Evolutionary conservation across 805 yeast species (phyloP).

Genomic region (Candida montana): DNA sequence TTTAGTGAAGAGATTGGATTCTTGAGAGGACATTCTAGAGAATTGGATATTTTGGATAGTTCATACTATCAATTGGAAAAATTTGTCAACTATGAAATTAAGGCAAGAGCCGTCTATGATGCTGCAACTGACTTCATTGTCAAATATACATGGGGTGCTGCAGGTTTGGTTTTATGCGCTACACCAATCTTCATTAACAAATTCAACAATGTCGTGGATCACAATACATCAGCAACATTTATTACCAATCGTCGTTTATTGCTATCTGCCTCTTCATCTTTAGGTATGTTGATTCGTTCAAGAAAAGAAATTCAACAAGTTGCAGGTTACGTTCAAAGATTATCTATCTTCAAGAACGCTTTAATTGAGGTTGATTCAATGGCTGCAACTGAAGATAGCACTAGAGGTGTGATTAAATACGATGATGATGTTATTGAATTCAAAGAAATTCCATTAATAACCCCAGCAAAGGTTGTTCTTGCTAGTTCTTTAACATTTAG

Average conservation of each 20-base stretch:
- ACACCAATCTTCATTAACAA: conserved; percentile 76
- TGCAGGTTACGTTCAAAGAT: conserved; percentile 74
- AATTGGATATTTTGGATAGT: conserved; percentile 68
- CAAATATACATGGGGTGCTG: conserved; percentile 94
- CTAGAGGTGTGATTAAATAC: conserved; percentile 31
- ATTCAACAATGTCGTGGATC: conserved; percentile 34
- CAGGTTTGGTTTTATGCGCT: conserved; percentile 82
- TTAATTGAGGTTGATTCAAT: conserved; percentile 44
- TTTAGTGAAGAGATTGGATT: conserved; percentile 86
- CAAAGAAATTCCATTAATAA: conserved; percentile 69
- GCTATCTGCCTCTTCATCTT: conserved; percentile 78
- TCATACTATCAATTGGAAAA: conserved; percentile 77
- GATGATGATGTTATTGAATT: conserved; percentile 64
- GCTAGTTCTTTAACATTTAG: conserved; percentile 63
- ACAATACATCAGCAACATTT: conserved; percentile 67
- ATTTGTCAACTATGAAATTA: conserved; percentile 69
- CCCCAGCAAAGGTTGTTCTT: conserved; percentile 77
- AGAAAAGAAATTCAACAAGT: conserved; percentile 81
- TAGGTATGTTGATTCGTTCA: conserved; percentile 81
- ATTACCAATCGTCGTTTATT: conserved; percentile 83
- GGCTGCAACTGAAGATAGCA: conserved; percentile 15
- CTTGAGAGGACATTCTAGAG: conserved; percentile 74
- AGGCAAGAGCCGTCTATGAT: conserved; percentile 74
- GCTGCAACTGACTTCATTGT: conserved; percentile 83
- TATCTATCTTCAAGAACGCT: conserved; percentile 61